These are phyloP conservation scores for Eleusine coracana DNA, from an alignment of 176 grass and related monocot genomes.

Conservation along the genomic window DNA sequence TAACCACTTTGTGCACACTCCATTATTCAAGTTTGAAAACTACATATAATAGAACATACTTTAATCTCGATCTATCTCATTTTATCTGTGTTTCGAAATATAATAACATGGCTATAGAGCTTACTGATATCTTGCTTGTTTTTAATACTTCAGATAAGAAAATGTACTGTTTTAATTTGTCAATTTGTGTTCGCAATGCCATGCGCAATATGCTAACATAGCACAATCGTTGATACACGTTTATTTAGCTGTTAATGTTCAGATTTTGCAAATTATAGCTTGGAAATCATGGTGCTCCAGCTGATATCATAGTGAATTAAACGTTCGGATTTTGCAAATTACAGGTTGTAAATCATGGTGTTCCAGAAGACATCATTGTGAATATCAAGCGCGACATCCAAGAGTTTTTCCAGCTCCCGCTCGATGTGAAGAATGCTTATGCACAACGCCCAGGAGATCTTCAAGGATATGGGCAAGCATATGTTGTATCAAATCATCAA, in stretches of 20 bases:
- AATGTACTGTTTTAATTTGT: too few species aligned
- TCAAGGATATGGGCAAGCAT: conserved; percentile 62
- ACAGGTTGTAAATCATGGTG: conserved; percentile 55
- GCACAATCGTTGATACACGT: not conserved
- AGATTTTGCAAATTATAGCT: conserved; percentile 28
- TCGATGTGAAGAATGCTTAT: conserved; percentile 42
- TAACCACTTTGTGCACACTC: too few species aligned
- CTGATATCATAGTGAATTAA: conserved; percentile 40
- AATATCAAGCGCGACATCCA: conserved; percentile 37
- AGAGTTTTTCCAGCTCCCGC: conserved; percentile 49
- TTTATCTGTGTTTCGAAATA: too few species aligned
- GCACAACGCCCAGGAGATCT: conserved; percentile 49
- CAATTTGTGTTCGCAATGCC: not conserved
- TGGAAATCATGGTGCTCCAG: conserved; percentile 51
- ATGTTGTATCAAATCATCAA: conserved; percentile 47
- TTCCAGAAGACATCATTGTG: conserved; percentile 48
- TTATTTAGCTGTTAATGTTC: not conserved
- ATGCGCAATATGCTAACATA: not conserved
- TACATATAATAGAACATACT: too few species aligned
- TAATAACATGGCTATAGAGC: too few species aligned
- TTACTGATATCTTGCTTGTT: too few species aligned
- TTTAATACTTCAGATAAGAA: too few species aligned
- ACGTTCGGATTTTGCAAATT: not conserved
- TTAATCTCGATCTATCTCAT: too few species aligned
- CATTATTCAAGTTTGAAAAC: too few species aligned